Percentiles rank a stretch among this genome's conserved stretches.
phyloP scores from a whole-genome alignment of 2,329 filamentous ascomycete species.

The Aspergillus intermedius region DNA sequence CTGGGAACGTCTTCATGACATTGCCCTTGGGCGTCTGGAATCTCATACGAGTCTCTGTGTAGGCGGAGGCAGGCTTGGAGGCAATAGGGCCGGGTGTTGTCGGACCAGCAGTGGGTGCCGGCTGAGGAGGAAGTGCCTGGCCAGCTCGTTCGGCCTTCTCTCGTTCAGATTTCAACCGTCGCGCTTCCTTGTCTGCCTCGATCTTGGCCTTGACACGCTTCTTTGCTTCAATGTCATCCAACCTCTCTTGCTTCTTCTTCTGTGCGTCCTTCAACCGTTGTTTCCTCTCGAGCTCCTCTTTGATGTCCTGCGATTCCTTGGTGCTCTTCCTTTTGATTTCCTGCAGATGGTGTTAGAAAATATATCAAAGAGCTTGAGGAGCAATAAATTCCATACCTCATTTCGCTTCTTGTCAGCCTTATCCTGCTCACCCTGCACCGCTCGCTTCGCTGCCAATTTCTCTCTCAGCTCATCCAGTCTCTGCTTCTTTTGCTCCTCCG shows the following conservation, averaged over 20 bases:
- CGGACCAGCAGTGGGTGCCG: constrained; percentile 39
- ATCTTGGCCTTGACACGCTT: constrained; percentile 88
- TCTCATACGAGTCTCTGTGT: constrained; percentile 74
- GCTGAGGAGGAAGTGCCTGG: constrained; percentile 46
- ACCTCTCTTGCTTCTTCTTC: constrained; percentile 80
- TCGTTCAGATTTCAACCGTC: constrained; percentile 74
- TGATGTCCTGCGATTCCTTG: constrained; percentile 78
- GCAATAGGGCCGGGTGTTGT: constrained; percentile 43
- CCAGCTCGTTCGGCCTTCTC: constrained; percentile 84
- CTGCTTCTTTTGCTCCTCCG: constrained; percentile 83
- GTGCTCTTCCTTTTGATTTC: constrained; percentile 79
- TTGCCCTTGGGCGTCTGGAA: constrained; percentile 71
- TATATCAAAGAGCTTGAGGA: background rate
- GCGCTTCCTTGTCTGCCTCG: constrained; percentile 86
- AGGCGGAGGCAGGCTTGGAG: constrained; percentile 61
- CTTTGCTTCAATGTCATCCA: constrained; percentile 76
- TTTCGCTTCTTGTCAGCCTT: constrained; percentile 79
- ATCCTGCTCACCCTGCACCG: constrained; percentile 61
- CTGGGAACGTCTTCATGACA: constrained; percentile 78
- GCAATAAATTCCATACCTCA: constrained; percentile 51
- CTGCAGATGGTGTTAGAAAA: constrained; percentile 19
- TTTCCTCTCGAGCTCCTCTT: constrained; percentile 81
- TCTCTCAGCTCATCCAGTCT: constrained; percentile 67
- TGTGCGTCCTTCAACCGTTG: constrained; percentile 88
- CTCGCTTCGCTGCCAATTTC: constrained; percentile 66